Conservation (phyloP, 306 rosid genomes). For the Glycine tomentella region DNA sequence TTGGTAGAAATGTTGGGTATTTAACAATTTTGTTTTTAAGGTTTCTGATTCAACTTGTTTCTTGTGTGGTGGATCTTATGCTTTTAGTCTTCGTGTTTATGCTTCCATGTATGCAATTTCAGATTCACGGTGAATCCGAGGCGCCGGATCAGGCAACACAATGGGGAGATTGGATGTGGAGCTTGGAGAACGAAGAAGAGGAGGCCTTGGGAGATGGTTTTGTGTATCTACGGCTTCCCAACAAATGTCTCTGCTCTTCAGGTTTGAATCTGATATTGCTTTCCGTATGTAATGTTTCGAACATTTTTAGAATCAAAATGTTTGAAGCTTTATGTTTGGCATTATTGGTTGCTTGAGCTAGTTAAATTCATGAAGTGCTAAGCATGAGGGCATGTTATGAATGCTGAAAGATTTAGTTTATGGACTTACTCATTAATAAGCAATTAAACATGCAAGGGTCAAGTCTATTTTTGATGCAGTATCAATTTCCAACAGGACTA, state of each 20-base stretch:
- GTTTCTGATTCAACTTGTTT: not conserved
- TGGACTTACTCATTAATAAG: not conserved
- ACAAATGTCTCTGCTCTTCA: slow-evolving; percentile 93
- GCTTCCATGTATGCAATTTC: slow-evolving; percentile 36
- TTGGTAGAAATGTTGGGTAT: not conserved
- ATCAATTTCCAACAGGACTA: slow-evolving; percentile 1
- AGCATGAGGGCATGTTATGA: not conserved
- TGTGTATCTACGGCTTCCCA: slow-evolving; percentile 93
- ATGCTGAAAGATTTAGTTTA: not conserved
- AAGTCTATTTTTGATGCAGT: not conserved
- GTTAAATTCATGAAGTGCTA: slow-evolving; percentile 8
- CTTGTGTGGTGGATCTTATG: slow-evolving; percentile 9
- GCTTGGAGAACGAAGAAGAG: slow-evolving; percentile 84
- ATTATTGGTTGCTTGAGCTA: slow-evolving; percentile 18
- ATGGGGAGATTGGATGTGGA: slow-evolving; percentile 91
- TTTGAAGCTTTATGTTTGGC: not conserved
- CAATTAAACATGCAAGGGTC: not conserved
- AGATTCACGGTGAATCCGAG: slow-evolving; percentile 96
- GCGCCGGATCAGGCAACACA: slow-evolving; percentile 92
- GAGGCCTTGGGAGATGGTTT: slow-evolving; percentile 97
- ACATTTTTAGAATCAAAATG: too few species aligned
- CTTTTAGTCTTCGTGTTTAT: not conserved
- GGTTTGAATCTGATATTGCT: slow-evolving; percentile 57
- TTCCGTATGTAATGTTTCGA: not conserved
- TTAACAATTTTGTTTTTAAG: not conserved